Evolutionary conservation across 768 basidiomycete species (phyloP), one percentile per base, ranked within the genome.

Genomic region (Mycena albidolilacea): DNA sequence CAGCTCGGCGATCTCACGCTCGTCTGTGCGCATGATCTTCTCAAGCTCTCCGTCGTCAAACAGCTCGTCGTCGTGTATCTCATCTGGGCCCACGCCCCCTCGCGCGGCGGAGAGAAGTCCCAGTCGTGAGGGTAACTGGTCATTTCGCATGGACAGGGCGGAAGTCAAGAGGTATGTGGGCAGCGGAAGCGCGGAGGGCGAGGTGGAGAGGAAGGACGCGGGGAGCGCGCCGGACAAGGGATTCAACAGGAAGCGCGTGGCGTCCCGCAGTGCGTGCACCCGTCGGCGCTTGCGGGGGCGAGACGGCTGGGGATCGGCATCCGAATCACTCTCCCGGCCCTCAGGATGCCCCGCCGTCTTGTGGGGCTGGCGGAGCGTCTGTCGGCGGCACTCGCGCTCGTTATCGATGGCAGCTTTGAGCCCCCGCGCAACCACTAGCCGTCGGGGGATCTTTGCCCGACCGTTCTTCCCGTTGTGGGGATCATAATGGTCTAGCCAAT

Each of bases 1-100:
- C 71, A 93, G 78, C 2, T 83, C 81, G 63, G 83, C 81, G 17
- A 84, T 84, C 78, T 95, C 92, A 23, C 30, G 21, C 52, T 84
- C 86, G 41, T 88, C 84, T 58, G 76, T 82, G 67, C 94, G 82
- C 23, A 93, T 74, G 38, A 93, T 65, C 21, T 83, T 86, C 66
- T 94, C 93, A 37, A 93, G 79, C 79, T 95, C 94, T 3, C 90
- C 92, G 39, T 89, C 86, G 4, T 82, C 87, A 71, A 95, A 94
- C 30, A 95, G 82, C 70, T 95, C 94, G 9, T 93, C 91, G 71
- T 96, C 94, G 1, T 77, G 73, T 21, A 95, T 89, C 23, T 86
- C 81, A 30, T 83, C 83, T 44, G 81, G 84, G 7, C 82, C 83
- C 59, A 85, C 85, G 44, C 90, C 91, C 57, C 93, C 91, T 55